Evolutionary conservation across 148 eudicot species (phyloP), one percentile per base, ranked within the genome.

Genomic region (Vaccinium myrtillus): DNA sequence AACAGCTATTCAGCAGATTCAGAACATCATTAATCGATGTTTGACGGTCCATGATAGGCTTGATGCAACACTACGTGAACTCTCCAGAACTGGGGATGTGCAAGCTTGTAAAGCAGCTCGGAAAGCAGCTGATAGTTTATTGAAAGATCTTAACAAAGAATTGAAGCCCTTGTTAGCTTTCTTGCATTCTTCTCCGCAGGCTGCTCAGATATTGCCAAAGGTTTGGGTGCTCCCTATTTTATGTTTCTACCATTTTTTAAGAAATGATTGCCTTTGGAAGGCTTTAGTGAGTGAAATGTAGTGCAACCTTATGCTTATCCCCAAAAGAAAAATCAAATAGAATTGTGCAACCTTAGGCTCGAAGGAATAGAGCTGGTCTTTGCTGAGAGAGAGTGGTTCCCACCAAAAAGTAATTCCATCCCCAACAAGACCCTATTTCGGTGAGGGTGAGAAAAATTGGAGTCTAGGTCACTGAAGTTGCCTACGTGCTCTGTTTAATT

Each of bases 111-210:
- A 97, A 89, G 83, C 91, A 79, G 90, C 91, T 54, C 94, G 98
- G 7, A 97, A 97, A 90, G 83, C 96, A 67, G 94, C 98, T 69
- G 97, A 97, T 85, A 65, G 83, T 87, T 84, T 85, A 85, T 88
- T 95, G 63, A 97, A 97, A 88, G 99, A 97, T 85, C 90, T 97
- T 49, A 89, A 93, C 16, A 97, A 97, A 86, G 99, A 97, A 83
- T 88, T 90, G 86, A 97, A 95, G 87, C 96, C 94, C 58, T 88
- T 93, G 89, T 84, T 97, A 87, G 83, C 90, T 21, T 90, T 87
- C 85, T 91, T 97, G 89, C 99, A 94, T 74, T 91, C 98, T 84
- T 90, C 91, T 87, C 92, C 98, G 2, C 98, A 91, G 84, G 95
- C 98, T 21, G 86, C 90, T 75, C 96, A 90, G 58, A 91, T 95